Evolutionary conservation across 129 eudicot species (phyloP), one percentile per base, ranked within the genome.

Genomic region (Centrapalus pauciflorus): DNA sequence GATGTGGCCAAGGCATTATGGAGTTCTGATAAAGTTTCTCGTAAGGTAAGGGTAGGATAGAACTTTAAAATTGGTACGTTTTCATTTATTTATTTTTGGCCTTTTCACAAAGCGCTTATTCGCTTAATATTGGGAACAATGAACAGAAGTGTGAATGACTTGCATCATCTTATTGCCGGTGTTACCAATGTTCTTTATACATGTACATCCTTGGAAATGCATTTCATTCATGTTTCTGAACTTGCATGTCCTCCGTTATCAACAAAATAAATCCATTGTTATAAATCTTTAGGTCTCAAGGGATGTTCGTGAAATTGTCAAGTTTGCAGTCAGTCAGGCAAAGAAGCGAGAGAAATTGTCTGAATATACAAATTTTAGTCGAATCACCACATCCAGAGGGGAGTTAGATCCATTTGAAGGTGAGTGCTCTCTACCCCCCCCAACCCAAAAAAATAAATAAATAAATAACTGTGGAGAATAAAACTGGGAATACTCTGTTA

Each of bases 381-480:
- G 97, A 30, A 89, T 94, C 71, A 76, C 73, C 65, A 78, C 89
- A 66, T 75, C 96, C 24, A 72, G 69, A 34, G 95, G 96, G 58
- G 89, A 84, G 73, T 74, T 82, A 30, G 99, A 94, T 79, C 95
- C 97, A 13, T 94, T 94, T 81, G 95, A 94, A 3, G 97, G 99
- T 83, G 43, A 77, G 81, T 78, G 13, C n/a, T 58, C 60, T 38
- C 26, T 24, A 11, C n/a, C 24, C 23, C 8, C 34, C 41, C 65
- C 7, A 4, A 2, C 54, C 25, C 54, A 27, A 28, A 56, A 28
- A 56, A 13, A 28, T 29, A 27, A n/a, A 56, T 56, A 26, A 33
- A 16, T 17, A 12, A 27, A 54, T 17, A 14, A 25, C n/a, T n/a
- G n/a, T n/a, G n/a, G n/a, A n/a, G n/a, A n/a, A n/a, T n/a, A 46